These are phyloP conservation scores for Heterotrichella gracilis DNA, from an alignment of 352 stramenopile species.

Conservation along the genomic window DNA sequence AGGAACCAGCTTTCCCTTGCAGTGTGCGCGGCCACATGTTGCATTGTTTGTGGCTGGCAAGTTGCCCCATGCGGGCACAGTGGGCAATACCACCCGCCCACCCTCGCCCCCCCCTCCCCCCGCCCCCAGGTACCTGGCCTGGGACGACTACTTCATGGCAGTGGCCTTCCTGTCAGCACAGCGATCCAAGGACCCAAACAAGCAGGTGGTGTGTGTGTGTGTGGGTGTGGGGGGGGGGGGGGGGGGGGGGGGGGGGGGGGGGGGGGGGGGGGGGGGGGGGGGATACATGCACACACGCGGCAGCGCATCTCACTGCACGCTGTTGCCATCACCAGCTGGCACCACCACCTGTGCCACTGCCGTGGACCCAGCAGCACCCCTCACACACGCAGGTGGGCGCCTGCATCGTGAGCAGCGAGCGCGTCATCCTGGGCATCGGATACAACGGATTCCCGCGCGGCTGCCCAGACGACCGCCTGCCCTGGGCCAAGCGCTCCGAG, in stretches of 20 bases:
- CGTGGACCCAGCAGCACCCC: constrained; percentile 31
- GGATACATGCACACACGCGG: background rate
- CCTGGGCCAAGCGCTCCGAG: constrained; percentile 47
- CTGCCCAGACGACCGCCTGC: constrained; percentile 63
- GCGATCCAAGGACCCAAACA: constrained; percentile 95
- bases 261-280: background rate
- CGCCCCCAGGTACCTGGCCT: constrained; percentile 76
- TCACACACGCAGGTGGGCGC: constrained; percentile 83
- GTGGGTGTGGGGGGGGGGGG: no score
- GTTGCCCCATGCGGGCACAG: no score
- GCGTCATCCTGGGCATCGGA: constrained; percentile 80
- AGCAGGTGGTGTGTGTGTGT: constrained; percentile 19
- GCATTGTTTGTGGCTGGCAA: no score
- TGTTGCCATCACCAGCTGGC: no score
- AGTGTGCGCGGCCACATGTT: no score
- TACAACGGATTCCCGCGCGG: constrained; percentile 92
- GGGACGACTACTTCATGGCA: constrained; percentile 96
- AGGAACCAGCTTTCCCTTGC: no score
- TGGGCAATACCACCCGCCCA: no score
- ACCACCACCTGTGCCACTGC: no score
- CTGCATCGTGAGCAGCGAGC: constrained; percentile 72
- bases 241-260: background rate
- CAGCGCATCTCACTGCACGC: background rate
- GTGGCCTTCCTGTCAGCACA: constrained; percentile 89
- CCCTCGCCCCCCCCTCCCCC: no score